These are phyloP conservation scores for Lepidium sativum DNA, from an alignment of 345 rosid species.

Conservation along the genomic window DNA sequence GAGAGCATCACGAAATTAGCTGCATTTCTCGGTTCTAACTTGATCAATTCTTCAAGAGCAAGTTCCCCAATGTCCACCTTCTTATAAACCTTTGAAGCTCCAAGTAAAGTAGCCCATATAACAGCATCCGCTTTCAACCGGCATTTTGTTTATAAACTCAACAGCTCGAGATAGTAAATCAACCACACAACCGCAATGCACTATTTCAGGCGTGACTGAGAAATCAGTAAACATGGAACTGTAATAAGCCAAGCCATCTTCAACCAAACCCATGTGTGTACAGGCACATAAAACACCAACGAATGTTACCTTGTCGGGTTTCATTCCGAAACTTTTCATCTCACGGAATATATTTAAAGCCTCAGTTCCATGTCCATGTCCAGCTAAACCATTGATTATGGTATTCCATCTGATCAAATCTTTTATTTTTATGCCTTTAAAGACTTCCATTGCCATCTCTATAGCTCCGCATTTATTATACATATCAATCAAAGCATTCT, in stretches of 20 bases:
- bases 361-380: constrained; percentile 56
- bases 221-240: constrained; percentile 52
- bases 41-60: constrained; percentile 48
- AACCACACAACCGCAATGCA: constrained; percentile 83
- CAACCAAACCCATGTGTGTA: constrained; percentile 65
- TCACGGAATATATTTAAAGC: constrained; percentile 53
- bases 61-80: constrained; percentile 66
- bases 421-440: constrained; percentile 40
- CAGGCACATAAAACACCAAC: constrained; percentile 64
- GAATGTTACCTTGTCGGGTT: constrained; percentile 72
- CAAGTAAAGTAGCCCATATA: constrained; percentile 75
- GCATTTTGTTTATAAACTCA: constrained; percentile 61
- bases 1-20: constrained; percentile 68
- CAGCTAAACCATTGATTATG: constrained; percentile 56
- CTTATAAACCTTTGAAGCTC: constrained; percentile 67
- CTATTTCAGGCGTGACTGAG: constrained; percentile 57
- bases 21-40: constrained; percentile 66
- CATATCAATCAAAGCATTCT: constrained; percentile 76
- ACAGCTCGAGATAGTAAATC: constrained; percentile 71
- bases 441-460: constrained; percentile 49
- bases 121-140: constrained; percentile 64
- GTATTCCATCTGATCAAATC: constrained; percentile 88
- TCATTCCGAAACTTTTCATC: constrained; percentile 43
- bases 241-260: constrained; percentile 60
- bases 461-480: constrained; percentile 72